Conservation (phyloP, 2,329 filamentous ascomycete genomes). For the Cladosporium velox region DNA sequence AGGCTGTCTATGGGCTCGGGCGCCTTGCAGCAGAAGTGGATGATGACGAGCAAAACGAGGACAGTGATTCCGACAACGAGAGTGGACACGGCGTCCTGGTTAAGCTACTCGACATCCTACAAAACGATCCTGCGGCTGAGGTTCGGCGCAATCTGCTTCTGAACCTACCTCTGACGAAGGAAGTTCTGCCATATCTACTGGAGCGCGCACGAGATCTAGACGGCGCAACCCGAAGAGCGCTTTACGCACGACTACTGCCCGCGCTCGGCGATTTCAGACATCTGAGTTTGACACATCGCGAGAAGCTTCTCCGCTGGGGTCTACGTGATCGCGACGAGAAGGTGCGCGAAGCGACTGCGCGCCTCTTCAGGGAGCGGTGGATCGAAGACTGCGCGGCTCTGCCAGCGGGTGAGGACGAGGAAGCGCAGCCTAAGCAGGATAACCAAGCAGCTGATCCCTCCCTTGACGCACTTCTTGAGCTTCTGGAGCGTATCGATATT, state of each 20-base stretch:
- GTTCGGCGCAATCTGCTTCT: slow-evolving; percentile 84
- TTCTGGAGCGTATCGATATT: slow-evolving; percentile 91
- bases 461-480: slow-evolving; percentile 81
- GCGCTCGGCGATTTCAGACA: slow-evolving; percentile 92
- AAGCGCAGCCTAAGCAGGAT: slow-evolving; percentile 50
- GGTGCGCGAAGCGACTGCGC: slow-evolving; percentile 86
- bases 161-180: slow-evolving; percentile 83
- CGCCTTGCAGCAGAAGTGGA: slow-evolving; percentile 73
- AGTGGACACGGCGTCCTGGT: slow-evolving; percentile 70
- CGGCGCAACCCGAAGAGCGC: slow-evolving; percentile 74
- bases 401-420: slow-evolving; percentile 55
- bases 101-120: slow-evolving; percentile 82
- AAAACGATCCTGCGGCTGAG: slow-evolving; percentile 92
- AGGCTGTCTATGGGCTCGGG: slow-evolving; percentile 88
- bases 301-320: slow-evolving; percentile 94
- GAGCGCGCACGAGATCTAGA: slow-evolving; percentile 91
- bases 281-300: slow-evolving; percentile 87
- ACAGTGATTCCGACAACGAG: slow-evolving; percentile 69
- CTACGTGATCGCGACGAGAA: slow-evolving; percentile 90
- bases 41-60: slow-evolving; percentile 62
- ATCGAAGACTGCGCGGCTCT: slow-evolving; percentile 88
- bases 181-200: slow-evolving; percentile 81
- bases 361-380: slow-evolving; percentile 93
- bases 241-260: slow-evolving; percentile 85
- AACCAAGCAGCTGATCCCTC: slow-evolving; percentile 61